These are phyloP conservation scores for Colletotrichum scovillei DNA, from an alignment of 2,329 filamentous ascomycete genomes.

Conservation along the genomic window DNA sequence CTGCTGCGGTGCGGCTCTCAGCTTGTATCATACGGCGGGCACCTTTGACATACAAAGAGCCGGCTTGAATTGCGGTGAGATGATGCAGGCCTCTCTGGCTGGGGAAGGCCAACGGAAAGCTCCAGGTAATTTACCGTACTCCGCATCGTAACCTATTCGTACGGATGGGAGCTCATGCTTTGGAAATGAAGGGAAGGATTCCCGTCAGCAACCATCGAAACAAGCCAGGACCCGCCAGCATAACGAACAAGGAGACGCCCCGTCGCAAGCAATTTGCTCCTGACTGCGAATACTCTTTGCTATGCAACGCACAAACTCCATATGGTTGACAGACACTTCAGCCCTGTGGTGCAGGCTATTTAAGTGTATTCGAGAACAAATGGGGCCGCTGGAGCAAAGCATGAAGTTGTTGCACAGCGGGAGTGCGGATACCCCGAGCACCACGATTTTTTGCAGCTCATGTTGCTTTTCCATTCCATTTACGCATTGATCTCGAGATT, in stretches of 20 bases:
- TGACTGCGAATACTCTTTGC: neutral
- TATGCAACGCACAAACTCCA: conserved; percentile 16
- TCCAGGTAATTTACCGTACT: conserved; percentile 1
- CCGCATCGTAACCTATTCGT: conserved; percentile 11
- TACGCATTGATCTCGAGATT: conserved; percentile 21
- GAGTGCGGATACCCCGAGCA: neutral
- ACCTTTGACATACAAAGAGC: neutral
- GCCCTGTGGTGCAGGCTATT: conserved; percentile 20
- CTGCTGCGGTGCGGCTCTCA: neutral
- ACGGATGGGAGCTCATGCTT: conserved; percentile 21
- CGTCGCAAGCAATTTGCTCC: conserved; percentile 9
- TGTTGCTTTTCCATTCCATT: conserved; percentile 2
- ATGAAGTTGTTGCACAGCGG: neutral
- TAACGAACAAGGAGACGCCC: conserved; percentile 19
- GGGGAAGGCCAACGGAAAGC: neutral
- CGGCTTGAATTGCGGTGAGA: neutral
- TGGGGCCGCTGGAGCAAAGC: neutral
- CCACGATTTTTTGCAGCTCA: neutral
- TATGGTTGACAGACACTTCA: conserved; percentile 9
- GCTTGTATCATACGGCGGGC: too few relatives aligned
- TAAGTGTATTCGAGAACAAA: neutral
- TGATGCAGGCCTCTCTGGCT: neutral
- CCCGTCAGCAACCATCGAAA: conserved; percentile 7
- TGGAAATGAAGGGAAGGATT: conserved; percentile 29
- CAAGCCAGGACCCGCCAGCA: conserved; percentile 21